phyloP scores from a whole-genome alignment of 2,329 filamentous ascomycete genomes.

The Emmonsiellopsis sp. region DNA sequence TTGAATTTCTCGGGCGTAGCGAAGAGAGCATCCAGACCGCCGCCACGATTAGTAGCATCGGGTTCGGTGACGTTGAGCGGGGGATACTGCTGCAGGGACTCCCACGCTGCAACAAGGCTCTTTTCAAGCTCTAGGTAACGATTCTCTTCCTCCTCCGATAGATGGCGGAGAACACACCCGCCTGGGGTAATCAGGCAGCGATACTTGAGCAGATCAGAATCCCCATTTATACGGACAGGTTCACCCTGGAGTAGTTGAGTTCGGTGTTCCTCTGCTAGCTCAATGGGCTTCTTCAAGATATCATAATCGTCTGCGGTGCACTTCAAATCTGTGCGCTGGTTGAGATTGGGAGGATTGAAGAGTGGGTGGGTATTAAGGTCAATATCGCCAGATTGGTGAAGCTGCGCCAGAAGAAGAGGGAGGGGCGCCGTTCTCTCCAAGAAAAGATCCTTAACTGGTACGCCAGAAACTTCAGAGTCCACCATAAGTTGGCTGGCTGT shows the following conservation, averaged over 20 bases:
- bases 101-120: constrained; percentile 19
- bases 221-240: constrained; percentile 28
- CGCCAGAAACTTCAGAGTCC: constrained; percentile 26
- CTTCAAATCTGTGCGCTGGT: constrained; percentile 34
- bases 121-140: constrained; percentile 37
- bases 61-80: constrained; percentile 26
- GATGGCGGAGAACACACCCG: constrained; percentile 35
- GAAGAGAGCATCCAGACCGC: constrained; percentile 36
- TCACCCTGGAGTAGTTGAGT: constrained; percentile 33
- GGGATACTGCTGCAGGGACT: constrained; percentile 30
- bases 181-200: constrained; percentile 36
- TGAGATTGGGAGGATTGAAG: constrained; percentile 32
- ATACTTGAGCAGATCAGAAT: constrained; percentile 28
- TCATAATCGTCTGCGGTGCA: constrained; percentile 32
- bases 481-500: constrained; percentile 30
- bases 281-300: constrained; percentile 26
- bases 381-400: constrained; percentile 27
- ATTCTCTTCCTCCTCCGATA: constrained; percentile 37
- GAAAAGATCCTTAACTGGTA: constrained; percentile 31
- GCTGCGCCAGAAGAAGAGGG: constrained; percentile 28
- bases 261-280: constrained; percentile 34
- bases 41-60: constrained; percentile 34
- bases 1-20: constrained; percentile 37
- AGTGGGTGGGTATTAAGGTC: constrained; percentile 30
- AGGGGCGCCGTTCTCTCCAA: constrained; percentile 29